These are phyloP conservation scores for Ilyonectria mors-panacis DNA, from an alignment of 2,329 filamentous ascomycete species.

Conservation along the genomic window DNA sequence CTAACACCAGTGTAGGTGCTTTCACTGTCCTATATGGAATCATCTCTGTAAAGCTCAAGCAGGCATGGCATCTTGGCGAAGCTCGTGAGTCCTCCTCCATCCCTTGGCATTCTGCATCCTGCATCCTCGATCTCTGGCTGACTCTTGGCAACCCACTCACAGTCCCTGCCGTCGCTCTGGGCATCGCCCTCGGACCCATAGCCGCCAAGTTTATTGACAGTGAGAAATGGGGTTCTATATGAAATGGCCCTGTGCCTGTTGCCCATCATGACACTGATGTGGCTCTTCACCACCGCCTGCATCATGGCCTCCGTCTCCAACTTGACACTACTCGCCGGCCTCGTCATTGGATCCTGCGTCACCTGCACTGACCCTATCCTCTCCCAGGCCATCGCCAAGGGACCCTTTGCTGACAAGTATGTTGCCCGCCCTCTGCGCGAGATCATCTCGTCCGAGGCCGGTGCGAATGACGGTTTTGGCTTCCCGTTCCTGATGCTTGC, in stretches of 20 bases:
- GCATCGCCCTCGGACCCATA: slow-evolving; percentile 69
- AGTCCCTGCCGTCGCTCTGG: slow-evolving; percentile 70
- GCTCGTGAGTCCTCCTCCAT: slow-evolving; percentile 57
- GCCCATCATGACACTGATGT: slow-evolving; percentile 75
- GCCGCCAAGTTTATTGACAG: slow-evolving; percentile 67
- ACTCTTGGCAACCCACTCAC: not conserved
- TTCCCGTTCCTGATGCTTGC: slow-evolving; percentile 74
- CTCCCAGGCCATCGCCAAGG: slow-evolving; percentile 74
- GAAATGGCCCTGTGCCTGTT: slow-evolving; percentile 70
- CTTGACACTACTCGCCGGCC: slow-evolving; percentile 65
- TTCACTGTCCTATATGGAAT: slow-evolving; percentile 66
- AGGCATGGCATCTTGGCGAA: slow-evolving; percentile 68
- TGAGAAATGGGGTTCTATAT: slow-evolving; percentile 47
- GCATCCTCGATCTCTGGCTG: not conserved
- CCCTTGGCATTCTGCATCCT: not conserved
- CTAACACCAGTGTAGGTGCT: slow-evolving; percentile 50
- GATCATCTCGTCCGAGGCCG: slow-evolving; percentile 74
- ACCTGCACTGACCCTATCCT: slow-evolving; percentile 75
- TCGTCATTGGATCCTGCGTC: slow-evolving; percentile 73
- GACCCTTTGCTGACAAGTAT: slow-evolving; percentile 72
- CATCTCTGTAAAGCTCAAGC: slow-evolving; percentile 67
- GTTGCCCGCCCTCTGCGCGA: slow-evolving; percentile 71
- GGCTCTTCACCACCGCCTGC: slow-evolving; percentile 71
- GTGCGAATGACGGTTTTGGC: slow-evolving; percentile 74
- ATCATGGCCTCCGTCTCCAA: slow-evolving; percentile 69